These are phyloP conservation scores for Cladosporium oxysporum DNA, from an alignment of 2,329 filamentous ascomycete species.

Conservation along the genomic window DNA sequence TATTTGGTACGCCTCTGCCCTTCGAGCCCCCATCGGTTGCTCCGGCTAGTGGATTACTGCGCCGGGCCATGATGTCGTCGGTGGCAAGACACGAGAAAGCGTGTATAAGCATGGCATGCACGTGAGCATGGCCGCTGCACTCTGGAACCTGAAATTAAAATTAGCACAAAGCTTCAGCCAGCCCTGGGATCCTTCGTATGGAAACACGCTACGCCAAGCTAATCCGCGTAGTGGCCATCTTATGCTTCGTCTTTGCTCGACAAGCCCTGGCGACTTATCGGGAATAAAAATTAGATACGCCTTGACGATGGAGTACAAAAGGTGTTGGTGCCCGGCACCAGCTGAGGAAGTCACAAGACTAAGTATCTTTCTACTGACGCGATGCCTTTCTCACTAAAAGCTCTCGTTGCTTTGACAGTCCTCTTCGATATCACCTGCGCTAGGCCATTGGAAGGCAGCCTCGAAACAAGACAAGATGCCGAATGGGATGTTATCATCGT, in stretches of 20 bases:
- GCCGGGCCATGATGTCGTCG: not conserved
- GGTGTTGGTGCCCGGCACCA: not conserved
- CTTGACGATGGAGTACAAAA: conserved; percentile 11
- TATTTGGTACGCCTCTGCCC: not conserved
- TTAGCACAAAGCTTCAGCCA: conserved; percentile 7
- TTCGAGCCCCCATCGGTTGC: not conserved
- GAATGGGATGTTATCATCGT: conserved; percentile 44
- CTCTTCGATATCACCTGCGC: conserved; percentile 4
- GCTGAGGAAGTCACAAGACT: not conserved
- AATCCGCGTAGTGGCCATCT: conserved; percentile 6
- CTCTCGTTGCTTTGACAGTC: conserved; percentile 3
- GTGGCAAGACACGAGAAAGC: conserved; percentile 8
- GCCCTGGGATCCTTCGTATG: not conserved
- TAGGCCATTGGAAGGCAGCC: conserved; percentile 6
- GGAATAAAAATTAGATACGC: not conserved
- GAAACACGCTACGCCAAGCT: conserved; percentile 6
- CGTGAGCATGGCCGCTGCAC: not conserved
- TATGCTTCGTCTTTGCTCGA: conserved; percentile 13
- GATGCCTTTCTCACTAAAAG: conserved; percentile 10
- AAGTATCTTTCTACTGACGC: not conserved
- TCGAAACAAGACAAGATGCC: conserved; percentile 19
- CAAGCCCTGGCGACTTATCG: not conserved
- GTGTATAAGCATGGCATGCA: conserved; percentile 1
- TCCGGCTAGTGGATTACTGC: not conserved
- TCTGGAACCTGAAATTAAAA: conserved; percentile 3